phyloP scores from a whole-genome alignment of 306 rosid genomes.

The Cicer bijugum region DNA sequence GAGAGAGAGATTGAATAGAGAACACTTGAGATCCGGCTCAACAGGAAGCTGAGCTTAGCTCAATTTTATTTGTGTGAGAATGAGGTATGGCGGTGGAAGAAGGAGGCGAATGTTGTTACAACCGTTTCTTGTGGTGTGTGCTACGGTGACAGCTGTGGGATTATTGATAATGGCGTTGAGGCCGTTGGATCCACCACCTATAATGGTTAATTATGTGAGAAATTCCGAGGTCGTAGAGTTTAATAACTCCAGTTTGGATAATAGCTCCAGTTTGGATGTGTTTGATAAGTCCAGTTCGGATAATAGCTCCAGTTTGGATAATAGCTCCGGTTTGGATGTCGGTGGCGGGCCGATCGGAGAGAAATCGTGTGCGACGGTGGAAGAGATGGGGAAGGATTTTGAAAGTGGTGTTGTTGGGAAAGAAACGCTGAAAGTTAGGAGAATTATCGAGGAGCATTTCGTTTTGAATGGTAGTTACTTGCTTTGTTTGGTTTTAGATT shows the following conservation, averaged over 20 bases:
- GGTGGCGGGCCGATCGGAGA: conserved; percentile 16
- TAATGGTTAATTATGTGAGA: conserved; percentile 45
- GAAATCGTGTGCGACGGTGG: conserved; percentile 78
- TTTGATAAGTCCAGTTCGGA: too few relatives aligned
- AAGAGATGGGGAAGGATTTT: conserved; percentile 79
- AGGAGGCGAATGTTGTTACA: conserved; percentile 57
- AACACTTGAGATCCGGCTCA: conserved; percentile 47
- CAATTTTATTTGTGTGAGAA: conserved; percentile 30
- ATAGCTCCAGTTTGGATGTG: conserved; percentile 32
- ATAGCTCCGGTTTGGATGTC: conserved; percentile 37
- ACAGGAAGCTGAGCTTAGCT: conserved; percentile 34
- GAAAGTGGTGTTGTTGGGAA: conserved; percentile 46
- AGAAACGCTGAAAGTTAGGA: conserved; percentile 69
- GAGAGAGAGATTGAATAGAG: not conserved
- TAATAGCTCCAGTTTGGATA: not conserved
- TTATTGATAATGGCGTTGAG: conserved; percentile 60
- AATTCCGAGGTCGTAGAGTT: conserved; percentile 38
- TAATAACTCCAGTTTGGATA: conserved; percentile 36
- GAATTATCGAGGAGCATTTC: conserved; percentile 67
- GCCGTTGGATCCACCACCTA: conserved; percentile 66
- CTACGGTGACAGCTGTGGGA: conserved; percentile 54
- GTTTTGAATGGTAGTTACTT: conserved; percentile 58
- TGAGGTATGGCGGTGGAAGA: conserved; percentile 66
- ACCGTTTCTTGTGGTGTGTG: conserved; percentile 56
- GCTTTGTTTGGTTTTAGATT: conserved; percentile 11